These are phyloP conservation scores for Boletus subparvulus DNA, from an alignment of 768 basidiomycete genomes.

Conservation along the genomic window DNA sequence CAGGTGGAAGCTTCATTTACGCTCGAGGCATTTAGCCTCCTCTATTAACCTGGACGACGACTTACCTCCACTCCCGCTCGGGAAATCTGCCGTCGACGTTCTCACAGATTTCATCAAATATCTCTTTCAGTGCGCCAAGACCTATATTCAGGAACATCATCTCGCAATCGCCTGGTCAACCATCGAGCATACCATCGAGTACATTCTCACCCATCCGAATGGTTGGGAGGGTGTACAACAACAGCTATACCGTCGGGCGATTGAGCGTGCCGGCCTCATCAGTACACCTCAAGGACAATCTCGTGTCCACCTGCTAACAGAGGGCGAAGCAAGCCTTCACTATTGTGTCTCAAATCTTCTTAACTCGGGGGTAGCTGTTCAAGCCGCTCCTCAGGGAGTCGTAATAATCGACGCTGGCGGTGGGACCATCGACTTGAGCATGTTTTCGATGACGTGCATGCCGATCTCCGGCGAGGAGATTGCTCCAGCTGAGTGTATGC, in stretches of 20 bases:
- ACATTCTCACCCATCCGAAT: conserved; percentile 28
- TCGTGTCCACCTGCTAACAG: conserved; percentile 9
- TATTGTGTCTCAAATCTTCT: background rate
- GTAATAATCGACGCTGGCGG: background rate
- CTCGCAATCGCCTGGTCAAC: conserved; percentile 18
- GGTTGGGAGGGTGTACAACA: background rate
- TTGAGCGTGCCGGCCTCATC: conserved; percentile 21
- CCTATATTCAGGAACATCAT: conserved; percentile 14
- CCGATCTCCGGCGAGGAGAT: background rate
- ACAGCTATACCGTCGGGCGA: conserved; percentile 15
- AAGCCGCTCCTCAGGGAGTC: background rate
- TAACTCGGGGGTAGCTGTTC: background rate
- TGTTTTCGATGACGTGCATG: background rate
- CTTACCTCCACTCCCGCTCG: too few relatives aligned
- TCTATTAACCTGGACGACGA: too few relatives aligned
- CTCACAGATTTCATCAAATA: background rate
- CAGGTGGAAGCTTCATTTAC: too few relatives aligned
- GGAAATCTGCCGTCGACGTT: too few relatives aligned
- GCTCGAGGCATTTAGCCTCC: too few relatives aligned
- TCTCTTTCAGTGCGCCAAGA: conserved; percentile 7
- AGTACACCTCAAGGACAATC: conserved; percentile 8
- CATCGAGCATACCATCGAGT: conserved; percentile 12
- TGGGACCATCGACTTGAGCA: background rate
- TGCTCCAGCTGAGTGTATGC: background rate
- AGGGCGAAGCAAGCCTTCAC: conserved; percentile 1